phyloP scores from a whole-genome alignment of 2,329 filamentous ascomycete species.

The Alternaria angustiovoidea region DNA sequence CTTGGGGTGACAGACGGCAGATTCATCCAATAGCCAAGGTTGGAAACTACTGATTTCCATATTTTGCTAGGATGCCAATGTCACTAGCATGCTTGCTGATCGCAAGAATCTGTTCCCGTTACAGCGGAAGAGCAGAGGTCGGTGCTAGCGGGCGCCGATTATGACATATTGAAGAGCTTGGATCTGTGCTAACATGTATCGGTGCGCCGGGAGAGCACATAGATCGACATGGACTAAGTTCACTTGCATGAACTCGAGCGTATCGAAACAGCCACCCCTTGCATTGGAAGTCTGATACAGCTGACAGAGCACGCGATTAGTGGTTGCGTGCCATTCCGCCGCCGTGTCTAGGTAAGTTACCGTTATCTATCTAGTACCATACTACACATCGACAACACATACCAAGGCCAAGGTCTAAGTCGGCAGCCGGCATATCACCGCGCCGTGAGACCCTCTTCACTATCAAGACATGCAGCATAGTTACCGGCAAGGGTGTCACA shows the following conservation, averaged over 20 bases:
- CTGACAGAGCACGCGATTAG: constrained; percentile 1
- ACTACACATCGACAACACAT: not conserved
- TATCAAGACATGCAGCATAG: not conserved
- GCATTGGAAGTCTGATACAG: not conserved
- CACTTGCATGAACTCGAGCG: not conserved
- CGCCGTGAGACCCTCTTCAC: constrained; percentile 5
- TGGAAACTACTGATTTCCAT: constrained; percentile 11
- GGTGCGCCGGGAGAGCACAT: constrained; percentile 16
- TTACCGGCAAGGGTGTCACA: not conserved
- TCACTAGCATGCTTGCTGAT: constrained; percentile 13
- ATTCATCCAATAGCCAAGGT: constrained; percentile 14
- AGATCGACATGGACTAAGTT: constrained; percentile 24
- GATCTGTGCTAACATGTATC: constrained; percentile 19
- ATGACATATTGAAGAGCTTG: constrained; percentile 27
- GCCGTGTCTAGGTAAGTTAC: not conserved
- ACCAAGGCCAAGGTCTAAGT: not conserved
- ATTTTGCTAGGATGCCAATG: constrained; percentile 6
- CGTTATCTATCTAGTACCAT: not conserved
- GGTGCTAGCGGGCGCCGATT: constrained; percentile 32
- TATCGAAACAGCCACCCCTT: constrained; percentile 11
- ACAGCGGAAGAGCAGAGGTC: constrained; percentile 18
- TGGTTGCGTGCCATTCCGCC: not conserved
- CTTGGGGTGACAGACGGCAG: constrained; percentile 10
- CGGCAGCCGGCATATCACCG: not conserved
- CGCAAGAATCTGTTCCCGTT: constrained; percentile 15